Evolutionary conservation across 2,329 filamentous ascomycete species (phyloP), one percentile per base, ranked within the genome.

Genomic region (Penicillium brasilianum): DNA sequence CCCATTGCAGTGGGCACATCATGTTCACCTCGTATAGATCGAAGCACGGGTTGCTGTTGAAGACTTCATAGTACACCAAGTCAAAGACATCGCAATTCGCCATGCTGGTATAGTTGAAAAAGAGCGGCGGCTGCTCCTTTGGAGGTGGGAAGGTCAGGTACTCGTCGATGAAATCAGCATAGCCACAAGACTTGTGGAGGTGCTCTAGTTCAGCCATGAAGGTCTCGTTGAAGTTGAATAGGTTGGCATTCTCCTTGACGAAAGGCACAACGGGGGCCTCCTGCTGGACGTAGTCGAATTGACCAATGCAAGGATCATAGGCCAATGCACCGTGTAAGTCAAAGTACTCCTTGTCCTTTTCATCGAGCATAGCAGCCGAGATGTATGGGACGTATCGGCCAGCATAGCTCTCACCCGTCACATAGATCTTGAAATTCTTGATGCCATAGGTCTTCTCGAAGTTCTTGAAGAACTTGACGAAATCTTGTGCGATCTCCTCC

Each of bases 401-500:
- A 1, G 86, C 90, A 69, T 91, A 92, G 0, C 84, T 88, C 74
- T 91, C 90, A 7, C 90, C 91, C 0, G 90, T 84, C 57, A 95
- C 85, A 74, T 89, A 95, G 25, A 92, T 85, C 67, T 90, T 90
- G 70, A 85, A 87, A 30, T 85, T 84, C 39, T 90, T 84, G 68
- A 92, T 82, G 14, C 79, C 82, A 68, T 93, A 93, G 0, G 86
- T 87, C 43, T 90, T 80, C 60, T 92, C 78, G 68, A 92, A 93
- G 77, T 92, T 92, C 78, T 89, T 88, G 83, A 89, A 93, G 78
- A 93, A 95, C 53, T 89, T 89, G 20, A 90, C 78, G 73, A 94
- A 92, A 66, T 94, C 85, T 32, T 80, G 76, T 0, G 90, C 90
- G 1, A 88, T 83, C 64, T 93, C 89, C 48, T 88, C 85, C 66